phyloP scores from a whole-genome alignment of 2,329 filamentous ascomycete species.

The Diaporthe nobilis region DNA sequence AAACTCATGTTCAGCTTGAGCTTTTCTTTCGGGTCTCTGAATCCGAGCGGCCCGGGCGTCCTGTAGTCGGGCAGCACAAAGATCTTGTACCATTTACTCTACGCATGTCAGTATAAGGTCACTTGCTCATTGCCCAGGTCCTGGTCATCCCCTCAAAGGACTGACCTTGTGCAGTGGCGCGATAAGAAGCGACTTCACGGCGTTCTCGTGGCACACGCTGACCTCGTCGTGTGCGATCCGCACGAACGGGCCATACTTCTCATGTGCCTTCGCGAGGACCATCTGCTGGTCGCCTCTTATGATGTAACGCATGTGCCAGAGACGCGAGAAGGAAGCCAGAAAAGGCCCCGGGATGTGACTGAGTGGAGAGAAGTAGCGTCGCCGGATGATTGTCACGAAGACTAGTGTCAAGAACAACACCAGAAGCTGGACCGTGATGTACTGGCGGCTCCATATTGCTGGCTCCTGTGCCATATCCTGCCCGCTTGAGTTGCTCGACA shows the following conservation, averaged over 20 bases:
- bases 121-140: slow-evolving; percentile 50
- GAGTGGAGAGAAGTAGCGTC: slow-evolving; percentile 55
- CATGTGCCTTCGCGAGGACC: slow-evolving; percentile 53
- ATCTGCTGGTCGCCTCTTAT: slow-evolving; percentile 55
- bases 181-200: slow-evolving; percentile 54
- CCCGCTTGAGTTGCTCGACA: neutral
- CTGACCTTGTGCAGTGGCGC: slow-evolving; percentile 53
- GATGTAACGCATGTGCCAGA: slow-evolving; percentile 57
- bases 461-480: neutral
- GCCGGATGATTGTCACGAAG: slow-evolving; percentile 18
- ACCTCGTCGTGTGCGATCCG: slow-evolving; percentile 60
- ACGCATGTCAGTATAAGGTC: slow-evolving; percentile 53
- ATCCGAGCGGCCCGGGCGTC: slow-evolving; percentile 48
- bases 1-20: slow-evolving; percentile 51
- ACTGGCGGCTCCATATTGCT: neutral
- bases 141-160: neutral
- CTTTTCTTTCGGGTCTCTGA: slow-evolving; percentile 53
- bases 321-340: slow-evolving; percentile 54
- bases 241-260: slow-evolving; percentile 57
- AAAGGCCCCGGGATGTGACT: slow-evolving; percentile 58
- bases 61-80: slow-evolving; percentile 54
- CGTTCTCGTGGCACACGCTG: slow-evolving; percentile 58
- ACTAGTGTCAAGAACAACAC: neutral
- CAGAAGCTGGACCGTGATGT: neutral
- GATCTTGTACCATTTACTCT: slow-evolving; percentile 51